A percentile compares a stretch with the other conserved stretches of the same genome.
These are phyloP conservation scores for Lagenidium sp. DNA, from an alignment of 352 stramenopile genomes.

Conservation along the genomic window DNA sequence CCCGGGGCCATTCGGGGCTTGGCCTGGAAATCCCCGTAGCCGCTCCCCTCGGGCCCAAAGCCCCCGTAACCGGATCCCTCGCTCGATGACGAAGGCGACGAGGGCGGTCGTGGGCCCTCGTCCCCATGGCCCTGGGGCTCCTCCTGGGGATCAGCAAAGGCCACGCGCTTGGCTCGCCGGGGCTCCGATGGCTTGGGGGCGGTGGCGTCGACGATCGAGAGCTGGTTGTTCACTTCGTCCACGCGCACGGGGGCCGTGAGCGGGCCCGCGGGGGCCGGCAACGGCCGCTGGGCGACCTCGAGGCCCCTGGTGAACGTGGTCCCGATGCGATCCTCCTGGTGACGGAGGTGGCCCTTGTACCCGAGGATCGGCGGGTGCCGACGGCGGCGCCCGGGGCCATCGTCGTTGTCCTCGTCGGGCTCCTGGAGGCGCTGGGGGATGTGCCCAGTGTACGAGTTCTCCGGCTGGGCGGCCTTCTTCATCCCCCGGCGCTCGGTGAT, in stretches of 20 bases:
- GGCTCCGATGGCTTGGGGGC: too few species aligned
- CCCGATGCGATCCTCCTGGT: slow-evolving; percentile 46
- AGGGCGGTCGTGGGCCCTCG: not conserved
- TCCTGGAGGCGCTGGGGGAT: slow-evolving; percentile 16
- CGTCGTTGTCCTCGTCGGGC: slow-evolving; percentile 2
- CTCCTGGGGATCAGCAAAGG: not conserved
- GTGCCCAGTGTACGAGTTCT: slow-evolving; percentile 59
- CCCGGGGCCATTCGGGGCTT: not conserved
- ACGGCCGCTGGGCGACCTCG: slow-evolving; percentile 16
- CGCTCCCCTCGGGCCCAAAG: slow-evolving; percentile 15
- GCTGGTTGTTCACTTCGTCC: not conserved
- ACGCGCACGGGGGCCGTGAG: not conserved
- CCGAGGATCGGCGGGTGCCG: slow-evolving; percentile 38
- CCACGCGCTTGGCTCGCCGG: too few species aligned
- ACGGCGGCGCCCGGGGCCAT: slow-evolving; percentile 11
- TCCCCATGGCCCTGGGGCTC: not conserved
- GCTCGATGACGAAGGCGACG: slow-evolving; percentile 11
- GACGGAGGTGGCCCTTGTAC: slow-evolving; percentile 52
- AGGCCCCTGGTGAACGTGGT: slow-evolving; percentile 62
- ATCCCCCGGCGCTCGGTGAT: slow-evolving; percentile 48
- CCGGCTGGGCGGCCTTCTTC: slow-evolving; percentile 55
- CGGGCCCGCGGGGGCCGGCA: not conserved
- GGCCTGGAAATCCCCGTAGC: slow-evolving; percentile 2
- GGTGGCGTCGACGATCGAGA: too few species aligned
- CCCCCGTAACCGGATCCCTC: slow-evolving; percentile 14